Conservation (phyloP, 2,329 filamentous ascomycete species). For the Trichophyton verrucosum region DNA sequence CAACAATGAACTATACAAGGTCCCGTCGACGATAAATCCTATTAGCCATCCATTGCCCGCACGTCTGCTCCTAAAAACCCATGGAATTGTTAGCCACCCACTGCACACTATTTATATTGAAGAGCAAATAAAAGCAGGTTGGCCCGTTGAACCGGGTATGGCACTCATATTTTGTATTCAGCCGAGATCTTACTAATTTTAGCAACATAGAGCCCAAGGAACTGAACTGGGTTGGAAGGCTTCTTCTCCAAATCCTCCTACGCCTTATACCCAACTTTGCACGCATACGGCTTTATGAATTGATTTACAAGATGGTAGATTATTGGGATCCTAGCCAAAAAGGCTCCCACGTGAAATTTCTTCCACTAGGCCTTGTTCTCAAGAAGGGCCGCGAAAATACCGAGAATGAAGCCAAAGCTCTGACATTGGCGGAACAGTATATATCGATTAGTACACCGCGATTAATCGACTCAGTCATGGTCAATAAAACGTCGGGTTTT, state of each 20-base stretch:
- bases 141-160: conserved; percentile 1
- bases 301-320: conserved; percentile 3
- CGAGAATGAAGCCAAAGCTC: conserved; percentile 11
- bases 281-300: conserved; percentile 3
- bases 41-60: conserved; percentile 6
- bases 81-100: background rate
- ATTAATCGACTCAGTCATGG: conserved; percentile 11
- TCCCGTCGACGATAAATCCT: conserved; percentile 4
- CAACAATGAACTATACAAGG: background rate
- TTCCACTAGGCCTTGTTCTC: conserved; percentile 11
- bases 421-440: conserved; percentile 9
- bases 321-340: conserved; percentile 6
- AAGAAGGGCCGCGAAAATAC: conserved; percentile 6
- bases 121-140: conserved; percentile 5
- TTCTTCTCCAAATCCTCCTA: conserved; percentile 1
- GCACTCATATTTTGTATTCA: background rate
- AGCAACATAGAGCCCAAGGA: background rate
- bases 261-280: conserved; percentile 2
- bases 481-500: conserved; percentile 8
- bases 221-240: background rate
- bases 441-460: conserved; percentile 10
- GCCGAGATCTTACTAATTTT: background rate
- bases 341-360: conserved; percentile 2
- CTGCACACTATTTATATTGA: conserved; percentile 3
- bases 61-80: background rate